Evolutionary conservation across 2,329 filamentous ascomycete genomes (phyloP).

Genomic region (Ophiostoma australiae): DNA sequence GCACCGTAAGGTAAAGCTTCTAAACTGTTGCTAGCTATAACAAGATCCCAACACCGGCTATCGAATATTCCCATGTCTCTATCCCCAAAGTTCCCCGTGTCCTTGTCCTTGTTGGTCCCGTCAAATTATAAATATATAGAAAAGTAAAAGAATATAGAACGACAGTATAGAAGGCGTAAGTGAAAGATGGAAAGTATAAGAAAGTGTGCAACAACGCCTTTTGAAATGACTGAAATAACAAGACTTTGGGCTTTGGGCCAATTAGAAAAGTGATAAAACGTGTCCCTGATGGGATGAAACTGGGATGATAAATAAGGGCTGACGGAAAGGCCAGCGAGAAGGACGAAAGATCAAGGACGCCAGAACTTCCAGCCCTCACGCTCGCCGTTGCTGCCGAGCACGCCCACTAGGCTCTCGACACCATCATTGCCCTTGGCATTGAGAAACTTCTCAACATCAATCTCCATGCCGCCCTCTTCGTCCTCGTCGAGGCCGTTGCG

Average conservation of each 20-base stretch:
- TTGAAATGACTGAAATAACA: not conserved
- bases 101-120: constrained; percentile 14
- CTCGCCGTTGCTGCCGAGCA: constrained; percentile 62
- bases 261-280: not conserved
- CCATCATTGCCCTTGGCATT: constrained; percentile 78
- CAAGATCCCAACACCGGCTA: not conserved
- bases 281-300: not conserved
- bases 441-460: constrained; percentile 78
- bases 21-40: constrained; percentile 5
- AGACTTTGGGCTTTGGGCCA: not conserved
- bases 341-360: constrained; percentile 33
- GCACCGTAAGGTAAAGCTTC: constrained; percentile 14
- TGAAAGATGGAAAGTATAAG: not conserved
- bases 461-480: constrained; percentile 79
- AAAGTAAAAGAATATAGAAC: not conserved
- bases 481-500: constrained; percentile 79
- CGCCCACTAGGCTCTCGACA: constrained; percentile 81
- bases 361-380: constrained; percentile 84
- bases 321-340: not conserved
- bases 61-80: constrained; percentile 9
- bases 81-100: constrained; percentile 6
- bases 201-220: not conserved
- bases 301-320: not conserved
- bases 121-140: constrained; percentile 7
- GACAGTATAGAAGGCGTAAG: not conserved